Base-by-base conservation (phyloP, 176 grass and related monocot species). In the Aechmea fasciata region DNA sequence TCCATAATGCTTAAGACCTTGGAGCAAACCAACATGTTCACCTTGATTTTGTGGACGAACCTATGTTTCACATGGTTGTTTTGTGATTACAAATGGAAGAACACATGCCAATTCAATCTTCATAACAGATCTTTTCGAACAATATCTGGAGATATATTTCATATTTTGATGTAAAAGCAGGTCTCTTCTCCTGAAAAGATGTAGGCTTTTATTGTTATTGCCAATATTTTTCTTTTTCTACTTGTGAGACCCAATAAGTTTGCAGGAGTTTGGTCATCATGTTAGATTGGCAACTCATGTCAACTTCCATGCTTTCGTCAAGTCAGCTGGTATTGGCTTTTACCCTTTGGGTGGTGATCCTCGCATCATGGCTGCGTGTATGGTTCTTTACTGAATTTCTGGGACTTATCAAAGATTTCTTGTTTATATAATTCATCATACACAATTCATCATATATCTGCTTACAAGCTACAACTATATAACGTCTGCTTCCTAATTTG, bases 261-360 rank as follows among this genome's bases (percentile, higher is more conserved):
- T 87, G 73, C 89, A 97, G 94, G 94, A 97, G 77, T 92, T 90
- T 67, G 94, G 89, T 59, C 94, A 97, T 79, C 79, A 87, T 90
- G 94, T 97, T 76, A 85, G 94, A 80, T 87, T 97, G 79, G 94
- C 94, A 73, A 92, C 94, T 74, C 94, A 97, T 85, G 72, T 72
- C 69, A 97, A 97, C 81, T 97, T 97, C n/a, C 51, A 54, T 66
- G 87, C 71, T 80, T 97, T 97, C 82, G 94, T 97, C 77, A 92
- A 92, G 65, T 92, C 84, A 51, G 76, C 81, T 70, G 94, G 94
- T 75, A 63, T 97, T 78, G 89, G 92, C 65, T 97, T 97, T 79
- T 97, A 92, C 73, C 94, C 89, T 59, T 87, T 97, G 82, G 94
- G 89, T 63, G 93, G 93, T 54, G 86, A 97, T 87, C 93, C 93